Base-by-base conservation (phyloP, 1,284 basidiomycete species). In the Schizophyllum amplum region DNA sequence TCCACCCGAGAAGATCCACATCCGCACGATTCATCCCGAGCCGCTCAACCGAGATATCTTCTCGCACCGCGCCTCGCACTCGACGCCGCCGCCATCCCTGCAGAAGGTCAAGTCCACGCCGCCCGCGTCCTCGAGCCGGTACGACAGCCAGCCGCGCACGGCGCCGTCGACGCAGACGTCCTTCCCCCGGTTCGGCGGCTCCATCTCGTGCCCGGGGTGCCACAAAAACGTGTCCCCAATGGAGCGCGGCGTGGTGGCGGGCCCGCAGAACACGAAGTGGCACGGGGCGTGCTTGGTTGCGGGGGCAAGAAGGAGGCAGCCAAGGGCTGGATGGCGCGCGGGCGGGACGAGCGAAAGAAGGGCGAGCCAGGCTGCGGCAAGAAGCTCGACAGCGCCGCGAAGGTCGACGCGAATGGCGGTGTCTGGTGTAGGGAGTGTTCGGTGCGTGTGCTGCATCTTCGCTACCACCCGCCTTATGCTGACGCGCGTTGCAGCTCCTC, bases 361-460 rank as follows among this genome's bases (percentile, higher is more conserved):
- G 78, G 75, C 46, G 78, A 80, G 59, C 83, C 87, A 11, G 89
- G 90, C 6, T 92, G 90, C 65, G 86, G 87, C 13, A 92, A 92
- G 73, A 83, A 80, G 62, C 69, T 92, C 22, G 90, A 92, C 66
- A 88, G 86, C 62, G 88, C 83, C 20, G 90, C 90, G n/a, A 92
- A 88, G 70, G 78, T 74, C 23, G 86, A 86, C 65, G 72, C 70
- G 15, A 80, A 85, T 49, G 86, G 87, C 1, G 78, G 80, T 6
- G 81, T 91, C 24, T 92, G 88, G 86, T 92, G 90, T 68, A 76
- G 89, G 61, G 88, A 90, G 68, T 92, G 90, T 68, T 73, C 85
- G 66, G 90, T 92, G 66, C 71, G 80, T 71, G 42, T 54, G 57
- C 27, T 23, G 54, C 56, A 23, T 51, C 20, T 48, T 58, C 46